Conservation (phyloP, 164 flowering plant genomes). For the Vitis vinifera region ASM3070453v1 NC_081820.1:18783001-18783500, state of each 20-base stretch:
- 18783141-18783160: conserved; percentile 59
- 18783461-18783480: conserved; percentile 21
- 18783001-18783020: conserved; percentile 32
- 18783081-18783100: conserved; percentile 26
- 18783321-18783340: conserved; percentile 60
- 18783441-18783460: conserved; percentile 37
- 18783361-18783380: conserved; percentile 40
- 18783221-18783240: conserved; percentile 46
- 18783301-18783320: conserved; percentile 48
- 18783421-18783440: conserved; percentile 47
- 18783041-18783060: conserved; percentile 49
- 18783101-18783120: conserved; percentile 38
- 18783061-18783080: conserved; percentile 38
- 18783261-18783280: conserved; percentile 43
- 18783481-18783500: conserved; percentile 29
- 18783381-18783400: conserved; percentile 46
- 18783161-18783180: conserved; percentile 48
- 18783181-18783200: conserved; percentile 36
- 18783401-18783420: conserved; percentile 41
- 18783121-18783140: conserved; percentile 37
- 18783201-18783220: conserved; percentile 50
- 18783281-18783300: conserved; percentile 39
- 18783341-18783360: conserved; percentile 42
- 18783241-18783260: conserved; percentile 45
- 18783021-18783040: conserved; percentile 30